phyloP scores from a whole-genome alignment of 2,329 filamentous ascomycete genomes.

The Neonectria magnoliae region DNA sequence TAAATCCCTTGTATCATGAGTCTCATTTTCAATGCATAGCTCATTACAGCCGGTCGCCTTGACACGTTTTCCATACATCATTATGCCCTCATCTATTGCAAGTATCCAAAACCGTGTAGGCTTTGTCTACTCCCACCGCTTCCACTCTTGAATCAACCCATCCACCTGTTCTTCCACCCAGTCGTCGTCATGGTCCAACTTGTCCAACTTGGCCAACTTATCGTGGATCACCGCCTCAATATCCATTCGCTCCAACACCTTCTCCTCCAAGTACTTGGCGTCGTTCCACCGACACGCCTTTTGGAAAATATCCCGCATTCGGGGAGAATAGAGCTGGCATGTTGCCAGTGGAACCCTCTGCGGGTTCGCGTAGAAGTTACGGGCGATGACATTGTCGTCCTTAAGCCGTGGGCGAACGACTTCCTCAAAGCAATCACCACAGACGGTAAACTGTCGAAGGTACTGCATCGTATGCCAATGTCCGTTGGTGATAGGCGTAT shows the following conservation, averaged over 20 bases:
- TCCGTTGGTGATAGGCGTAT: constrained; percentile 68
- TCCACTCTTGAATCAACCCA: constrained; percentile 65
- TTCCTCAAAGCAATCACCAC: constrained; percentile 85
- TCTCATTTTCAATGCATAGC: constrained; percentile 31
- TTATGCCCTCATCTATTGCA: constrained; percentile 25
- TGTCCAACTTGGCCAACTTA: constrained; percentile 58
- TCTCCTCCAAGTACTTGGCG: constrained; percentile 67
- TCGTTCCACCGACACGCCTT: constrained; percentile 75
- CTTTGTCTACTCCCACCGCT: constrained; percentile 60
- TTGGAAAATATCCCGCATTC: constrained; percentile 80
- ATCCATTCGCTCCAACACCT: constrained; percentile 67
- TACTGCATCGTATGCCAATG: constrained; percentile 82
- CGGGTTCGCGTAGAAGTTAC: constrained; percentile 71
- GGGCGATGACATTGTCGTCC: constrained; percentile 64
- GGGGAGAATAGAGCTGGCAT: constrained; percentile 83
- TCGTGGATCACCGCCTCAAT: constrained; percentile 69
- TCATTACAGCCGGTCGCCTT: constrained; percentile 23
- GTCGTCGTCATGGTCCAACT: constrained; percentile 46
- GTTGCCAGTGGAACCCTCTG: constrained; percentile 64
- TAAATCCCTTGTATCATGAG: constrained; percentile 13
- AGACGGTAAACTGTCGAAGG: constrained; percentile 83
- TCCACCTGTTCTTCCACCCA: constrained; percentile 57
- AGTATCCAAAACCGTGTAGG: constrained; percentile 16
- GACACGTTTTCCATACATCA: constrained; percentile 34
- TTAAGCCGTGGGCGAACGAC: constrained; percentile 76